phyloP scores from a whole-genome alignment of 2,329 filamentous ascomycete genomes.

The Ophiostoma triangulosporum region DNA sequence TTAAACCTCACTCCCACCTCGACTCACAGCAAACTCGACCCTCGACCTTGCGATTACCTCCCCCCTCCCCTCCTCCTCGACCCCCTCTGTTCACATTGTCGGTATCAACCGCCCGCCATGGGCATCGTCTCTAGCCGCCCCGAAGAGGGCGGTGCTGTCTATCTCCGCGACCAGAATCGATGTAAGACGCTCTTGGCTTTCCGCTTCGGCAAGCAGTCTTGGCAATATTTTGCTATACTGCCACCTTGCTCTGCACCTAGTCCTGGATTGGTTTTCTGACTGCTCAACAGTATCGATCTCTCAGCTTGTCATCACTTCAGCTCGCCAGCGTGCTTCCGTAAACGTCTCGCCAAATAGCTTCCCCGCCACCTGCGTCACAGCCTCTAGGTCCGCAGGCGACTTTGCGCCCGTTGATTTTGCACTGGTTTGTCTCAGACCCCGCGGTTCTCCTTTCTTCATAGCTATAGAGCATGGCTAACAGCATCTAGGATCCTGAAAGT shows the following conservation, averaged over 20 bases:
- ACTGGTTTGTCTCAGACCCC: constrained; percentile 46
- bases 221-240: neutral
- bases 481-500: constrained; percentile 62
- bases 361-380: constrained; percentile 65
- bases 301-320: constrained; percentile 68
- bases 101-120: constrained; percentile 42
- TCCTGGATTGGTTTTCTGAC: neutral
- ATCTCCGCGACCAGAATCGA: constrained; percentile 81
- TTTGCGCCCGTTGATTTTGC: constrained; percentile 74
- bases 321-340: constrained; percentile 62
- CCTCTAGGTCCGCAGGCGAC: constrained; percentile 60
- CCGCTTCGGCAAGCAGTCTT: neutral
- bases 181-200: constrained; percentile 42
- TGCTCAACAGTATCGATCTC: constrained; percentile 68
- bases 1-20: neutral
- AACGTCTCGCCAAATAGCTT: constrained; percentile 75
- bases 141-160: constrained; percentile 69
- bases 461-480: neutral
- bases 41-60: neutral
- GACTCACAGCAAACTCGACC: neutral
- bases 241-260: neutral
- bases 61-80: neutral
- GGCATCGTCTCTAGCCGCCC: constrained; percentile 81
- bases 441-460: neutral
- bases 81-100: neutral